Evolutionary conservation across 2,329 filamentous ascomycete species (phyloP).

Genomic region (Trichoderma semiorbis): DNA sequence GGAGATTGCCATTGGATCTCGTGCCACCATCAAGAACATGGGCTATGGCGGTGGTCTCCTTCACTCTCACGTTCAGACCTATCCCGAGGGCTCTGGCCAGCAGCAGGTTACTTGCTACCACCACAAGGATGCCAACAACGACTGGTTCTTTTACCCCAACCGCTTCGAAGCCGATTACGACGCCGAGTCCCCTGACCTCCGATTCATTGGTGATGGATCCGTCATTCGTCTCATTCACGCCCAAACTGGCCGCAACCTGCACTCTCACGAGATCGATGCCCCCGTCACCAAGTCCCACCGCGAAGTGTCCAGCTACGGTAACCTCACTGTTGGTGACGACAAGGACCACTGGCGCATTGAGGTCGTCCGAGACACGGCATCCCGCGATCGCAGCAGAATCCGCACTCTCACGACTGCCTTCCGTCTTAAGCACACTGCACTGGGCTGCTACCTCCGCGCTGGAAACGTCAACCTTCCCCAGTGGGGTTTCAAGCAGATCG

Average conservation of each 20-base stretch:
- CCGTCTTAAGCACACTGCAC: conserved; percentile 74
- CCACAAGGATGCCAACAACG: conserved; percentile 99
- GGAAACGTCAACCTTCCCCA: conserved; percentile 95
- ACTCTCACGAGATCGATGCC: conserved; percentile 87
- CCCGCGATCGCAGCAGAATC: conserved; percentile 76
- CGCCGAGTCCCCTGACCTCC: conserved; percentile 59
- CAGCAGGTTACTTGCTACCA: conserved; percentile 99
- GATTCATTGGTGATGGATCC: conserved; percentile 75
- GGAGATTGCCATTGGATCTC: conserved; percentile 84
- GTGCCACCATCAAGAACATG: conserved; percentile 97
- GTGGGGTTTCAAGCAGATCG: conserved; percentile 99
- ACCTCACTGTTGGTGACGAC: conserved; percentile 89
- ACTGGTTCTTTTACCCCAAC: conserved; percentile 99
- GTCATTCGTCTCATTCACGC: conserved; percentile 85
- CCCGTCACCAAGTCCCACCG: conserved; percentile 84
- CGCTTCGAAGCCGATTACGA: conserved; percentile 72
- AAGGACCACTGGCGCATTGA: conserved; percentile 98
- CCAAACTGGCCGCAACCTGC: conserved; percentile 93
- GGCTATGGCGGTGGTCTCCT: conserved; percentile 95
- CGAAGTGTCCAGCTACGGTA: conserved; percentile 95
- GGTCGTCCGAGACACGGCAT: conserved; percentile 84
- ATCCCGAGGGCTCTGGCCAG: conserved; percentile 86
- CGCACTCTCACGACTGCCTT: conserved; percentile 92
- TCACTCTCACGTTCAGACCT: conserved; percentile 95
- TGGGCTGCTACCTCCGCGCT: conserved; percentile 91